Evolutionary conservation across 148 eudicot species (phyloP).

Genomic region (Salicornia ramosissima): DNA sequence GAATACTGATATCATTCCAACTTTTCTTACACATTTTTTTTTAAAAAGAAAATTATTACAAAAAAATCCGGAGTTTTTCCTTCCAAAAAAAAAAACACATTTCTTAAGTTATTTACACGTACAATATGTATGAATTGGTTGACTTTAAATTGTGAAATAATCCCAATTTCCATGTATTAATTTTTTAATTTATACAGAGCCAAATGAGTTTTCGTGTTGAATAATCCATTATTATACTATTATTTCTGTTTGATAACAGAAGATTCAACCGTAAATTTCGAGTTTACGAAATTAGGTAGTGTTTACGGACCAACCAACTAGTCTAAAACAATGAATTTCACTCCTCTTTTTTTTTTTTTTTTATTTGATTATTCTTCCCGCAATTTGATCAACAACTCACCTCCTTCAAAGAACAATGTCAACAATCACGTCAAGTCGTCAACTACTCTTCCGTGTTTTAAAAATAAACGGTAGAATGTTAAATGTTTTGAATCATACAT

Average conservation of each 20-base stretch:
- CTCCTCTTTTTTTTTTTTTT: not conserved
- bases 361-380: not conserved
- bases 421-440: not conserved
- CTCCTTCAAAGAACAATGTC: not conserved
- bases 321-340: not conserved
- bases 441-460: not conserved
- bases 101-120: too few species aligned
- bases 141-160: too few species aligned
- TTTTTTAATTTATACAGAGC: too few species aligned
- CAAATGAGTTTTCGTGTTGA: slow-evolving; percentile 12
- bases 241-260: not conserved
- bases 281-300: slow-evolving; percentile 12
- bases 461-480: too few species aligned
- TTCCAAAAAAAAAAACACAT: too few species aligned
- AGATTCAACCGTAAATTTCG: slow-evolving; percentile 1
- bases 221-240: slow-evolving; percentile 1
- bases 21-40: too few species aligned
- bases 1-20: too few species aligned
- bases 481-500: too few species aligned
- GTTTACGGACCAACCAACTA: not conserved
- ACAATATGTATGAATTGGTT: too few species aligned
- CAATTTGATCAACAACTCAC: not conserved
- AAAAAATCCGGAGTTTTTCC: too few species aligned
- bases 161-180: too few species aligned
- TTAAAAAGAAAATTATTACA: too few species aligned